Conservation (phyloP, 768 basidiomycete genomes). For the Suillus tomentosus region DNA sequence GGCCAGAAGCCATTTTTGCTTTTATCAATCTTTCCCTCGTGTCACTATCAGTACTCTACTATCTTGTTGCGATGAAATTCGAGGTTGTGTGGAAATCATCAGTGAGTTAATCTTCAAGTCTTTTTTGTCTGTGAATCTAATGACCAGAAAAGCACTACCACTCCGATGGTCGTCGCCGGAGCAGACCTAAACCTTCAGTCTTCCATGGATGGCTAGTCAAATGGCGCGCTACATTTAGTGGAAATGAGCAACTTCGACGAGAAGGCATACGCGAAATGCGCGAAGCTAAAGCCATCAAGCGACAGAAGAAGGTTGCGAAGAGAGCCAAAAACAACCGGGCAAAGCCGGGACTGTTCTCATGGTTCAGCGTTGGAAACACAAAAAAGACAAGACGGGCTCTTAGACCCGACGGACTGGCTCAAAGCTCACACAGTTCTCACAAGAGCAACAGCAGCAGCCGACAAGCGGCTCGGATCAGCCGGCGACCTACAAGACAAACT, state of each 20-base stretch:
- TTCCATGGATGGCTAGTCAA: slow-evolving; percentile 83
- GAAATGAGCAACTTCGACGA: slow-evolving; percentile 59
- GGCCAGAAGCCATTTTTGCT: not conserved
- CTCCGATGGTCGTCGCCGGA: slow-evolving; percentile 42
- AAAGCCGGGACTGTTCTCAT: slow-evolving; percentile 30
- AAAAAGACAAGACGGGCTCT: slow-evolving; percentile 19
- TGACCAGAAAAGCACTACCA: slow-evolving; percentile 31
- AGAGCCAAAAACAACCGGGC: slow-evolving; percentile 20
- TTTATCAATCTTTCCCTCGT: not conserved
- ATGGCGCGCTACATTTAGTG: slow-evolving; percentile 69
- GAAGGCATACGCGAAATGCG: slow-evolving; percentile 76
- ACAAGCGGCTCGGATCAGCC: slow-evolving; percentile 19
- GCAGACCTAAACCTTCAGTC: slow-evolving; percentile 53
- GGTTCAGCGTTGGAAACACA: slow-evolving; percentile 23
- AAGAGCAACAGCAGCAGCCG: slow-evolving; percentile 16
- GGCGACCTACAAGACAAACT: slow-evolving; percentile 15
- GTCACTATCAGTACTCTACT: not conserved
- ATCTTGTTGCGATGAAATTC: slow-evolving; percentile 21
- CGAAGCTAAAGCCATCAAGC: slow-evolving; percentile 46
- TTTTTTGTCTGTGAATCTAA: slow-evolving; percentile 6
- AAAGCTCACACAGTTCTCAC: slow-evolving; percentile 16
- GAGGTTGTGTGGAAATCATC: slow-evolving; percentile 38
- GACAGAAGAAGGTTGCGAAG: slow-evolving; percentile 24
- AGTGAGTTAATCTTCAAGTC: slow-evolving; percentile 21
- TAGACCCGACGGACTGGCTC: slow-evolving; percentile 13